Base-by-base conservation (phyloP, 1,284 basidiomycete species). In the Phellopilus nigrolimitatus region DNA sequence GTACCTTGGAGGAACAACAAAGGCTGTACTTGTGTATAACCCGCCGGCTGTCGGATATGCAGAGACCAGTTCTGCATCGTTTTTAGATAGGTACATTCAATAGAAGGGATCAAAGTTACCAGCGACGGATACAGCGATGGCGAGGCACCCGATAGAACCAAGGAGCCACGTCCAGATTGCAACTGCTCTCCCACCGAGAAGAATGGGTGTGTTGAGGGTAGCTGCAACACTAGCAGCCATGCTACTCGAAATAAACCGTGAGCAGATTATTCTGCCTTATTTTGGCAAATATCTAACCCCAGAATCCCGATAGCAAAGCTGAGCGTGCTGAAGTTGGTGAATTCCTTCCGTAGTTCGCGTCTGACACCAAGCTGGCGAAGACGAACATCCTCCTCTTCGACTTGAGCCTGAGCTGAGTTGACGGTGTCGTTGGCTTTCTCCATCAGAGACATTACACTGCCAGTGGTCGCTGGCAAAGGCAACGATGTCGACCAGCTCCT, bases 161-260 rank as follows among this genome's bases (percentile, higher is more conserved):
- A 60, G 31, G 19, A 60, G 48, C 59, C 59, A 60, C 9, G 57
- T 42, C 59, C 59, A 60, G 3, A 60, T 46, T n/a, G 59, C 55
- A 9, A 56, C 51, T 9, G 56, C 57, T 13, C 56, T 53, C 24
- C 59, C 59, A 19, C 59, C 59, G 7, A 53, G 44, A 6, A 60
- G 25, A 10, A 60, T 46, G 13, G 59, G 59, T 3, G 55, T 60
- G 28, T 60, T 60, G 36, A 59, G 44, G 7, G 59, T 60, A 10
- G 55, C 53, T 21, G 57, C 53, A 17, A 59, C 57, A 22, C 53
- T 58, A 9, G 59, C 59, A 10, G 57, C 48, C 19, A 56, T 49
- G 8, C 56, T 57, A 12, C n/a, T n/a, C n/a, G n/a, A n/a, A 39
- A n/a, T 31, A 25, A 13, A 17, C 27, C 19, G 38, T 21, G 28